Conservation (phyloP, 768 basidiomycete genomes). For the Rubroboletus satanas region DNA sequence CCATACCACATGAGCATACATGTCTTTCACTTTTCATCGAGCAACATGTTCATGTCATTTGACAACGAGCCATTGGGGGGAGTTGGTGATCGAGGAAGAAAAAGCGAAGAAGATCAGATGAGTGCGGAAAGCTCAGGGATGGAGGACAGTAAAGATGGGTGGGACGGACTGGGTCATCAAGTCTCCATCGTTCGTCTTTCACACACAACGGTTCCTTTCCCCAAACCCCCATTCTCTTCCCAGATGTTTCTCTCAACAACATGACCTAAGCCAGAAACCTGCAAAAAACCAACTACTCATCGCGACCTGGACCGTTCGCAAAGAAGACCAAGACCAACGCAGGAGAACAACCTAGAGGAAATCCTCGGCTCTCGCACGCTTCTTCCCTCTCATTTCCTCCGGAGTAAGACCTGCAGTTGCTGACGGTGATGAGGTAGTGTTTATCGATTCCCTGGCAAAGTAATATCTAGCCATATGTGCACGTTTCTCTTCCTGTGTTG, state of each 20-base stretch:
- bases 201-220: neutral
- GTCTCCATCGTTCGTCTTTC: slow-evolving; percentile 28
- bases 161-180: slow-evolving; percentile 35
- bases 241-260: slow-evolving; percentile 11
- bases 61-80: slow-evolving; percentile 10
- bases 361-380: slow-evolving; percentile 83
- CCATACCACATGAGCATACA: slow-evolving; percentile 27
- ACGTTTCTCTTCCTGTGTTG: slow-evolving; percentile 71
- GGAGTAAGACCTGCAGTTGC: slow-evolving; percentile 29
- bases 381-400: slow-evolving; percentile 74
- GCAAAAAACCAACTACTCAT: slow-evolving; percentile 30
- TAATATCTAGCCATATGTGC: slow-evolving; percentile 63
- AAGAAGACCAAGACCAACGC: slow-evolving; percentile 31
- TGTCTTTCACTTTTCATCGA: slow-evolving; percentile 11
- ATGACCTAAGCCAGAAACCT: slow-evolving; percentile 25
- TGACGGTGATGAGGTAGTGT: slow-evolving; percentile 13
- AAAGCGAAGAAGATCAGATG: slow-evolving; percentile 23
- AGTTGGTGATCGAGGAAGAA: slow-evolving; percentile 13
- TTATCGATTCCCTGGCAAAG: slow-evolving; percentile 41
- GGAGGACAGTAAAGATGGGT: slow-evolving; percentile 30
- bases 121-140: slow-evolving; percentile 20
- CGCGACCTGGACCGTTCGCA: slow-evolving; percentile 25
- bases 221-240: neutral
- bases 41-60: slow-evolving; percentile 4
- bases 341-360: slow-evolving; percentile 48